Percentiles rank a stretch among this genome's conserved stretches.
Evolutionary conservation across 495 filamentous ascomycete genomes (phyloP).

Genomic region (Delitschia confertaspora): DNA sequence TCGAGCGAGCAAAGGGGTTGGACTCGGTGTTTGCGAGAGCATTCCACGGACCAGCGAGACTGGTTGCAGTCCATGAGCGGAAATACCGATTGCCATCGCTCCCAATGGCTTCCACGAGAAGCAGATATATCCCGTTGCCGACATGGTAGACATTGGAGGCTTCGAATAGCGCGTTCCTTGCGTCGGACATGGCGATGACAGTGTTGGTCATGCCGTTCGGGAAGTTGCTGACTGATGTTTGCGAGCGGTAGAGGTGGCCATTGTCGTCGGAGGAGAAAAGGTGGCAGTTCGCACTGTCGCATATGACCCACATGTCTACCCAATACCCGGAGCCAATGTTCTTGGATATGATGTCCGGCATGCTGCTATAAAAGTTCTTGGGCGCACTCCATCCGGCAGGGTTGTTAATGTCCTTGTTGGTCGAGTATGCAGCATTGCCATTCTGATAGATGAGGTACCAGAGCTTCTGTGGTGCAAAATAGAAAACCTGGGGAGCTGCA

Average conservation of each 20-base stretch:
- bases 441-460: conserved; percentile 30
- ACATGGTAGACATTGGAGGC: conserved; percentile 27
- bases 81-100: conserved; percentile 24
- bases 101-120: conserved; percentile 29
- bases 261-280: conserved; percentile 29
- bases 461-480: conserved; percentile 26
- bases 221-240: conserved; percentile 26
- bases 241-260: conserved; percentile 27
- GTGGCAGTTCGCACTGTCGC: conserved; percentile 25
- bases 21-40: conserved; percentile 20
- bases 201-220: conserved; percentile 19
- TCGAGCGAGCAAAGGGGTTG: conserved; percentile 27
- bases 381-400: conserved; percentile 25
- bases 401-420: conserved; percentile 25
- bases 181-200: conserved; percentile 23
- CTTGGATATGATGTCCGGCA: conserved; percentile 14
- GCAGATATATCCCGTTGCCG: conserved; percentile 21
- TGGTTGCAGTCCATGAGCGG: conserved; percentile 27
- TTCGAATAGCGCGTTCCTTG: conserved; percentile 28
- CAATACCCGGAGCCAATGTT: conserved; percentile 24
- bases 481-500: conserved; percentile 28
- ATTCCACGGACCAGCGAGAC: conserved; percentile 23
- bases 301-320: conserved; percentile 31
- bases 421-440: conserved; percentile 27
- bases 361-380: conserved; percentile 19